These are phyloP conservation scores for Fusarium phyllophilum DNA, from an alignment of 2,329 filamentous ascomycete species.

Conservation along the genomic window DNA sequence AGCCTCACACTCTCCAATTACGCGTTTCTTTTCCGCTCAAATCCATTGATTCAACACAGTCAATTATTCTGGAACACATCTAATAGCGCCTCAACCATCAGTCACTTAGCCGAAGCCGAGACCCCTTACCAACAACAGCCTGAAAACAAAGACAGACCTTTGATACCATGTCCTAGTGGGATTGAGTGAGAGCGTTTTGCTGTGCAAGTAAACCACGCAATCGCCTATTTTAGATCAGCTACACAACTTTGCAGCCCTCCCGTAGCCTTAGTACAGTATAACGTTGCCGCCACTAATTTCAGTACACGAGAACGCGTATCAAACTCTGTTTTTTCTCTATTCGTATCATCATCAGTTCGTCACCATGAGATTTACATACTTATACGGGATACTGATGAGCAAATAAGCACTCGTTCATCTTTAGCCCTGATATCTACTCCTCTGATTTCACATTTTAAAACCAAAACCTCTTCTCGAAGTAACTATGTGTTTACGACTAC, in stretches of 20 bases:
- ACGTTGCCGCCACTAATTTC: slow-evolving; percentile 25
- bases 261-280: slow-evolving; percentile 16
- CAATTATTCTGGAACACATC: slow-evolving; percentile 29
- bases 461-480: not conserved
- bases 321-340: slow-evolving; percentile 18
- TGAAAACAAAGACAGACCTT: not conserved
- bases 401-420: not conserved
- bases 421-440: not conserved
- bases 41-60: slow-evolving; percentile 13
- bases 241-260: slow-evolving; percentile 15
- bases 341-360: slow-evolving; percentile 22
- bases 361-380: slow-evolving; percentile 11
- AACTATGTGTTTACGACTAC: not conserved
- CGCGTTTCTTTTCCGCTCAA: slow-evolving; percentile 5
- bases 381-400: not conserved
- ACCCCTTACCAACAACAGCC: slow-evolving; percentile 5
- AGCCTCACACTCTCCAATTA: slow-evolving; percentile 11
- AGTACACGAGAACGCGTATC: slow-evolving; percentile 4
- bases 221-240: slow-evolving; percentile 1
- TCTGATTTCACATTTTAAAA: not conserved
- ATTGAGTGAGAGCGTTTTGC: not conserved
- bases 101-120: slow-evolving; percentile 3
- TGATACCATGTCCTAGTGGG: not conserved
- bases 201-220: slow-evolving; percentile 21
- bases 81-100: slow-evolving; percentile 3